Evolutionary conservation across 495 filamentous ascomycete species (phyloP), one percentile per base, ranked within the genome.

Genomic region (Aspergillus haitiensis): DNA sequence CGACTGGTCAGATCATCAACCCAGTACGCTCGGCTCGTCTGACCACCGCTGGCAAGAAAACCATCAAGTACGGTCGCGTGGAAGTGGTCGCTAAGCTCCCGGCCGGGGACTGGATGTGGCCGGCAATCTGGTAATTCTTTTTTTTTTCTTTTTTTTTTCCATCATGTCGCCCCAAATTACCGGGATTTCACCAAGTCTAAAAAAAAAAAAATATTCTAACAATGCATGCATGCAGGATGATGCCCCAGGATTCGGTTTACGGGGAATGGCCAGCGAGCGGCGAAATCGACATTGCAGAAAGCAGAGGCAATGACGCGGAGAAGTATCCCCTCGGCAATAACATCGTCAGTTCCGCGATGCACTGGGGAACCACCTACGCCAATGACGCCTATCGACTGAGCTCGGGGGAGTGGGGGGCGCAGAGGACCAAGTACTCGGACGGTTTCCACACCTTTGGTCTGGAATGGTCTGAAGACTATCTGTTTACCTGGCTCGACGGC

Each of bases 231-330:
- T 35, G 34, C 15, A 53, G 50, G 50, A 53, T 53, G 50, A 53
- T 53, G 50, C 50, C 50, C 50, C 50, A 53, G 34, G 50, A 53
- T 18, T 36, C 32, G 9, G 34, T 39, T 3, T 53, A 53, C 34
- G 50, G 50, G 15, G 50, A 16, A 39, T 53, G 50, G 50, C 50
- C 50, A 10, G 50, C 50, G 2, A 53, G 50, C 34, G 50, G 50
- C 32, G 50, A 53, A 39, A 53, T 53, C 34, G 50, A 53, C 34
- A 53, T 53, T 13, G 50, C 50, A 13, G 50, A 53, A 18, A 53
- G 50, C 50, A 33, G 50, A 33, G 50, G 50, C 32, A 53, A 53
- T 34, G 50, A 53, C 50, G 50, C 50, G 3, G 50, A 53, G n/a
- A 36, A 33, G 13, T 53, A 53, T 16, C 50, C 50, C 33, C 34